A percentile compares a stretch with the other conserved stretches of the same genome.
These are phyloP conservation scores for Ophiocytium majus DNA, from an alignment of 352 stramenopile genomes.

Conservation along the genomic window DNA sequence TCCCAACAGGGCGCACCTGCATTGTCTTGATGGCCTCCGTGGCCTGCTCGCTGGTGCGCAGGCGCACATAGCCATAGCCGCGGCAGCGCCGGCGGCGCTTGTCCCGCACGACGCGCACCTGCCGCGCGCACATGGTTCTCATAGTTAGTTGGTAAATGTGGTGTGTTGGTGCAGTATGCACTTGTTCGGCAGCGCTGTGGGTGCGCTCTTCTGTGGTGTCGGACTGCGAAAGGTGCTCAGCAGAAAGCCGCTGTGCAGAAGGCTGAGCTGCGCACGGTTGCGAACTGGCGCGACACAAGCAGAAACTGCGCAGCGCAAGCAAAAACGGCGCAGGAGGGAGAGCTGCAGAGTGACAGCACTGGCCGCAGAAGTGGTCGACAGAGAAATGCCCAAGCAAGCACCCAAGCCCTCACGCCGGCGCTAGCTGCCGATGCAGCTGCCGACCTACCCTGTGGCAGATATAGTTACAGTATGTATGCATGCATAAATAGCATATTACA, in stretches of 20 bases:
- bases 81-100: conserved; percentile 42
- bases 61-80: conserved; percentile 49
- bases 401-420: not conserved
- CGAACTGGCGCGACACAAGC: not conserved
- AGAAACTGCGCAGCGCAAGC: not conserved
- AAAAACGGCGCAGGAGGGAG: not conserved
- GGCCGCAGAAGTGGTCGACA: too few species aligned
- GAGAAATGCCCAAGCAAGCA: not conserved
- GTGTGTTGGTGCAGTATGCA: not conserved
- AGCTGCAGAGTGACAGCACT: not conserved
- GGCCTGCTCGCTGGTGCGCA: conserved; percentile 49
- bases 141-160: not conserved
- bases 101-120: conserved; percentile 46
- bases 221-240: not conserved
- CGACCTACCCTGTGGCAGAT: not conserved
- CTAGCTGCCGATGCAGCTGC: not conserved
- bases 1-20: conserved; percentile 11
- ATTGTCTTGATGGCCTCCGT: conserved; percentile 48
- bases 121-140: not conserved
- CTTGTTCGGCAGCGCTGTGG: not conserved
- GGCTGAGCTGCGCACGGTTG: too few species aligned
- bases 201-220: too few species aligned
- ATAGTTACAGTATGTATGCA: not conserved
- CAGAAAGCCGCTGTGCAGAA: not conserved
- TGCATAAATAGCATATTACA: not conserved